Evolutionary conservation across 768 basidiomycete genomes (phyloP).

Genomic region (Podaxis rugospora): DNA sequence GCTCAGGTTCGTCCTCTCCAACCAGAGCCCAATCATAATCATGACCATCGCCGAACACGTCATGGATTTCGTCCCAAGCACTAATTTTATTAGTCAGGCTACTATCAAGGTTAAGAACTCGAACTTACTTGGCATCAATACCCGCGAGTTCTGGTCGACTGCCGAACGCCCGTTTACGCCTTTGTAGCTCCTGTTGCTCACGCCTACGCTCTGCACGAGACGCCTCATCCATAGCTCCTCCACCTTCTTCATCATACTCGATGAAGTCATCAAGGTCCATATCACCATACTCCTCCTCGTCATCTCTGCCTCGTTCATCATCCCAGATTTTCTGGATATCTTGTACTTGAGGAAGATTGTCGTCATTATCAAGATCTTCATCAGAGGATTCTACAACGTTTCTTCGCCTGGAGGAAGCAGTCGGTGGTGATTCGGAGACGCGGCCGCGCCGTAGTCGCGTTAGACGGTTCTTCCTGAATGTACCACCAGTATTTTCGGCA

Average conservation of each 20-base stretch:
- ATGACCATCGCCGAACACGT: slow-evolving; percentile 93
- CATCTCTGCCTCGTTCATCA: slow-evolving; percentile 61
- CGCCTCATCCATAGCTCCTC: slow-evolving; percentile 70
- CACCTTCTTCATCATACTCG: slow-evolving; percentile 78
- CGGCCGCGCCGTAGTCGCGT: slow-evolving; percentile 70
- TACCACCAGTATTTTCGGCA: slow-evolving; percentile 86
- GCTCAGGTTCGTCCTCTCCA: slow-evolving; percentile 65
- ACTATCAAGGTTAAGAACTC: neutral
- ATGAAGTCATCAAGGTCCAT: slow-evolving; percentile 77
- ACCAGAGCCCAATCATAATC: slow-evolving; percentile 95
- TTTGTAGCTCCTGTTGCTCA: slow-evolving; percentile 63
- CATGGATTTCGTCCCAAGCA: slow-evolving; percentile 93
- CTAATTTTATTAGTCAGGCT: slow-evolving; percentile 34
- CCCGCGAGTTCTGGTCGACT: slow-evolving; percentile 70
- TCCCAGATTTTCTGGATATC: slow-evolving; percentile 81
- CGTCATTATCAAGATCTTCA: slow-evolving; percentile 63
- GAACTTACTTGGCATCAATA: slow-evolving; percentile 77
- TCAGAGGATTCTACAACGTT: slow-evolving; percentile 69
- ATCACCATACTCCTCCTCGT: slow-evolving; percentile 72
- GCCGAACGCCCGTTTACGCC: slow-evolving; percentile 58
- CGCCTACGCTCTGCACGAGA: slow-evolving; percentile 72
- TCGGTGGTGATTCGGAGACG: slow-evolving; percentile 65
- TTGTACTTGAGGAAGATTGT: slow-evolving; percentile 52
- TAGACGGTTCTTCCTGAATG: slow-evolving; percentile 65
- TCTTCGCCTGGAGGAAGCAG: slow-evolving; percentile 54